phyloP scores from a whole-genome alignment of 2,329 filamentous ascomycete species.

The Coniochaeta ligniaria region DNA sequence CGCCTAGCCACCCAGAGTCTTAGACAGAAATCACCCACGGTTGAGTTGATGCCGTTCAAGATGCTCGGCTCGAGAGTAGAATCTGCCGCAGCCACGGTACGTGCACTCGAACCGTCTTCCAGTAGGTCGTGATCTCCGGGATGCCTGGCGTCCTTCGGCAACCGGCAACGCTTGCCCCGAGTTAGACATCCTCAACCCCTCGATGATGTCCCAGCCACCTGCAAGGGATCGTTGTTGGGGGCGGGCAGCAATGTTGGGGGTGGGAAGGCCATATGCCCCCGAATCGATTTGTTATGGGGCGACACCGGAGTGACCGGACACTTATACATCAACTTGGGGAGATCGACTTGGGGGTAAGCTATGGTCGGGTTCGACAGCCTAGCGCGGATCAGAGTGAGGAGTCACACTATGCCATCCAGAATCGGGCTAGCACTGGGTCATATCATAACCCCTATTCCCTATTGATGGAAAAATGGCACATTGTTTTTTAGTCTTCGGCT shows the following conservation, averaged over 20 bases:
- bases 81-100: constrained; percentile 65
- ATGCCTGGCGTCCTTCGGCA: neutral
- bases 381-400: no score
- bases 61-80: constrained; percentile 72
- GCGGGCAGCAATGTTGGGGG: neutral
- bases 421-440: no score
- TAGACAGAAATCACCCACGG: constrained; percentile 50
- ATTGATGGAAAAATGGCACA: no score
- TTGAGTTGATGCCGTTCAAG: constrained; percentile 74
- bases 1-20: no score
- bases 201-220: neutral
- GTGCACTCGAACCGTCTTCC: constrained; percentile 47
- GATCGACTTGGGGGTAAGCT: neutral
- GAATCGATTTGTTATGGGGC: no score
- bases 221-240: neutral
- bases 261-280: neutral
- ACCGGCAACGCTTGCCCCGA: neutral
- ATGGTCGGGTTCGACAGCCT: no score
- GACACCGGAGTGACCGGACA: no score
- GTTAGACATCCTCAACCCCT: neutral
- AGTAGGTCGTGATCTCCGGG: neutral
- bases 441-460: no score
- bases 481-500: no score
- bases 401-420: no score
- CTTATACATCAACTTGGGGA: neutral